Evolutionary conservation across 805 yeast species (phyloP), one percentile per base, ranked within the genome.

Genomic region (Schwanniomyces occidentalis): DNA sequence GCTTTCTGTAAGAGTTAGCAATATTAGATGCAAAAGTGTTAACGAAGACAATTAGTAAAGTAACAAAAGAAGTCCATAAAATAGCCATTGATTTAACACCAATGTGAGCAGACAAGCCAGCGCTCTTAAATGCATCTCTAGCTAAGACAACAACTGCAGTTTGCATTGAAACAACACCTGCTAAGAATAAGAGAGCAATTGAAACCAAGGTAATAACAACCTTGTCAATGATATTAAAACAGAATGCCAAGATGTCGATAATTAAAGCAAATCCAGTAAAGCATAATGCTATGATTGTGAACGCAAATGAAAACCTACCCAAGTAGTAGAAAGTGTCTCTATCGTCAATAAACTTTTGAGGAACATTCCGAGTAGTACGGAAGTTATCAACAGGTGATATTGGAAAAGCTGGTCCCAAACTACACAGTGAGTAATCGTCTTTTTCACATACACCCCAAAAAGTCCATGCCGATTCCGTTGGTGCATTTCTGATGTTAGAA

Each of bases 61-160:
- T 59, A 4, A 74, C 80, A 35, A 78, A 77, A 15, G 86, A 65
- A 33, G 88, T 83, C 95, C 95, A 85, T 5, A 79, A 53, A 36
- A 83, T 52, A 51, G 84, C 90, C 55, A 80, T 56, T 51, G 75
- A 59, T 30, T 75, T 62, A 20, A 77, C 69, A 42, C 88, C 86
- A 38, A 84, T 44, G 35, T 71, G 64, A 26, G 80, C 70, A 10
- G 45, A 38, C 42, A 67, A 52, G 27, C 65, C 71, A 18, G 58
- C 74, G 40, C 64, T 55, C 24, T 58, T 52, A 74, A 90, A 90
- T 17, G 83, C 82, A 49, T 78, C 70, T 56, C 72, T 81, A 30
- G 86, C 93, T 66, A 85, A 54, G n/a, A 83, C 95, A 42, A 74
- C 60, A 27, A 76, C 85, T 3, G 95, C 93, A 21, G 96, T 87